Base-by-base conservation (phyloP, 2,329 filamentous ascomycete genomes). In the Lithohypha guttulata region DNA sequence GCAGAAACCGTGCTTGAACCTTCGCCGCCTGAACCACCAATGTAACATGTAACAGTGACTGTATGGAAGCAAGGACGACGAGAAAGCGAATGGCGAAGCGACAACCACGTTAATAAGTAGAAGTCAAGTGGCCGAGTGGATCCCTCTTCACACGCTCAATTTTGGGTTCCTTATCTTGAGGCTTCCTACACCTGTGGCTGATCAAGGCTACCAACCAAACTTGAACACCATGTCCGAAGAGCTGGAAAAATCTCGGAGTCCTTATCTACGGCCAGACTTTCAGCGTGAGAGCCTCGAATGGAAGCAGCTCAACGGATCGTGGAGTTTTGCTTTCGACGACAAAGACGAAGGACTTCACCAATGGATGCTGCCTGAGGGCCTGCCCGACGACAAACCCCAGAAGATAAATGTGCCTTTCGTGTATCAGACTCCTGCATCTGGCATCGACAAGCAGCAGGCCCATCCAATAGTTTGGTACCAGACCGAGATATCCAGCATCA, bases 391-490 rank as follows among this genome's bases (percentile, higher is more conserved):
- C 6, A 50, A 55, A 9, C 73, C 70, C 52, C 63, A 64, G 18
- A 61, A 65, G 7, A 81, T 81, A 45, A 62, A 68, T 23, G 75
- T 81, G 0, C 77, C 77, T 0, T 82, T 71, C 47, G 76, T 74
- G 2, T 81, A 79, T 50, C 78, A 81, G 53, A 68, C 70, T 4
- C 69, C 70, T 0, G 76, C 76, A 0, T 80, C 76, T 0, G 75
- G 75, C 2, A 72, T 81, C 47, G 65, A 71, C 43, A 69, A 78
- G 22, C 68, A 68, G 39, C 72, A 69, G 34, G 73, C 75, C 2
- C 78, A 81, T 52, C 75, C 81, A 54, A 71, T 81, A 3, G 54
- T 81, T 6, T 81, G 77, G 77, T 81, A 81, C 50, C 37, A 13
- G 61, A 79, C 36, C 48, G 49, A 1, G 73, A 78, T 47, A 58